Evolutionary conservation across 768 basidiomycete species (phyloP), one percentile per base, ranked within the genome.

Genomic region (Mycena capillaripes): DNA sequence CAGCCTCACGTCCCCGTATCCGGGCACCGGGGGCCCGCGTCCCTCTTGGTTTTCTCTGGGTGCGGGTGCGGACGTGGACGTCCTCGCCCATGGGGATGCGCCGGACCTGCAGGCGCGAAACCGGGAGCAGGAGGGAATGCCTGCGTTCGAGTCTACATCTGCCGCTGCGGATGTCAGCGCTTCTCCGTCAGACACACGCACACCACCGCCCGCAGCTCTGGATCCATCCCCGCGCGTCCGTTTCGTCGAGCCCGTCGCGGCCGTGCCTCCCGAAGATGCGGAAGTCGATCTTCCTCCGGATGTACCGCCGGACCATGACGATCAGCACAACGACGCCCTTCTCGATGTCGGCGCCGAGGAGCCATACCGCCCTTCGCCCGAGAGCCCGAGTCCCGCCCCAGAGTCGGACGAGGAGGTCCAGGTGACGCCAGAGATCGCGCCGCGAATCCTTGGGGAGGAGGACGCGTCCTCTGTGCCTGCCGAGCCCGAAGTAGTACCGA

Each of bases 301-400:
- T n/a, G n/a, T n/a, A n/a, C n/a, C 48, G 3, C n/a, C 17, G 9
- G n/a, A 32, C 40, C 40, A 58, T 4, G 25, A 46, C 10, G 58
- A 56, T n/a, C n/a, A n/a, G n/a, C n/a, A n/a, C n/a, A n/a, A n/a
- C n/a, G 6, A 25, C 44, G 27, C 64, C 58, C 19, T 58, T 63
- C 25, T 42, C 57, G 36, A 34, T n/a, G 53, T 30, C n/a, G 55
- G 34, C n/a, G 52, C 29, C 14, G 68, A 66, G 30, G 72, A 74
- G 58, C 66, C 66, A 44, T 70, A 74, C 50, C 58, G 72, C 0
- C 60, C 72, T 4, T 70, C 68, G 8, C 72, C 72, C 5, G 65
- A 21, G 40, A 70, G 73, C 32, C 69, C 73, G 17, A 67, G 59
- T 19, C 69, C 72, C 21, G 72, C 44, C 11, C 64, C 68, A 6